A percentile compares a stretch with the other conserved stretches of the same genome.
Conservation (phyloP, 148 eudicot genomes). For the Dysphania ambrosioides region DNA sequence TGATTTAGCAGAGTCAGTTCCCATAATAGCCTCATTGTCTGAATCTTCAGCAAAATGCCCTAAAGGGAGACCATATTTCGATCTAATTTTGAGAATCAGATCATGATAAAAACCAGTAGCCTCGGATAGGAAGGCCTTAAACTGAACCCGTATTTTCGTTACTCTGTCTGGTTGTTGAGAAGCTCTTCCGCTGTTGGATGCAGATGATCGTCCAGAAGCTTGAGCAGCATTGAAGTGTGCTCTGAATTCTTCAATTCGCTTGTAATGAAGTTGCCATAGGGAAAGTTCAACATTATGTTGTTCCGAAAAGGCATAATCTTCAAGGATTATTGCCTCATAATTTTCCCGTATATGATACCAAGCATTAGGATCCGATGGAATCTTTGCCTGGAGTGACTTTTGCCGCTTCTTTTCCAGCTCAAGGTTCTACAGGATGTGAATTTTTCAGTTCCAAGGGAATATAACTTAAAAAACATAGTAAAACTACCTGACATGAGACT, state of each 20-base stretch:
- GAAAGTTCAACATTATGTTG: constrained; percentile 47
- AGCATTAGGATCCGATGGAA: constrained; percentile 63
- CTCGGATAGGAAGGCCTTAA: constrained; percentile 58
- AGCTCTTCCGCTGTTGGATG: constrained; percentile 35
- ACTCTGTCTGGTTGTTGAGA: constrained; percentile 41
- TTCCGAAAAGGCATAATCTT: constrained; percentile 53
- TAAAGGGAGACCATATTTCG: constrained; percentile 57
- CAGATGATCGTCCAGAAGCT: constrained; percentile 38
- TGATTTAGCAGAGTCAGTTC: constrained; percentile 39
- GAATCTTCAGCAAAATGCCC: constrained; percentile 47
- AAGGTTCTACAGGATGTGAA: constrained; percentile 33
- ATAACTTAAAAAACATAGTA: neutral
- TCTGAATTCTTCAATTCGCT: constrained; percentile 60
- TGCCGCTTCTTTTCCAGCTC: constrained; percentile 58
- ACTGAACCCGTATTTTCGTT: constrained; percentile 50
- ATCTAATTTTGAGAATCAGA: constrained; percentile 52
- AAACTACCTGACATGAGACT: neutral
- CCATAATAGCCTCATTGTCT: constrained; percentile 34
- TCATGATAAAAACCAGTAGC: constrained; percentile 63
- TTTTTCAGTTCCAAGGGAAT: neutral
- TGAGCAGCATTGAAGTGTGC: constrained; percentile 51
- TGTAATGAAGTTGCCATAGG: constrained; percentile 60
- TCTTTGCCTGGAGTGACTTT: constrained; percentile 47
- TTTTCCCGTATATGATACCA: constrained; percentile 60
- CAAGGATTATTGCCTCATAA: constrained; percentile 56